phyloP scores from a whole-genome alignment of 345 rosid genomes.

The Ceriops decandra region DNA sequence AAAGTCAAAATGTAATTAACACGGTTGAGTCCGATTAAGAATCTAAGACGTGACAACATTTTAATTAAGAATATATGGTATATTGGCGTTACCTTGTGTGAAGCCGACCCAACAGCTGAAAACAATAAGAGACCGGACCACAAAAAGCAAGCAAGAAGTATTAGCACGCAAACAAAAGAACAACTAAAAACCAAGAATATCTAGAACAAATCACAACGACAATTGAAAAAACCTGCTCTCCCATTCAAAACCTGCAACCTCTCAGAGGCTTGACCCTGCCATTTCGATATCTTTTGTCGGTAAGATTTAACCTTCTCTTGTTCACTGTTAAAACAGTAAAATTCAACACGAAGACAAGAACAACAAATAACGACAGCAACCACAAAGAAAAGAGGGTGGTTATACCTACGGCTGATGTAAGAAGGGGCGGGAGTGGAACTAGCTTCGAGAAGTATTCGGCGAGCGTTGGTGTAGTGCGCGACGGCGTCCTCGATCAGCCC shows the following conservation, averaged over 20 bases:
- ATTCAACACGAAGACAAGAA: neutral
- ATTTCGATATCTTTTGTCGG: constrained; percentile 78
- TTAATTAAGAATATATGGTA: no score
- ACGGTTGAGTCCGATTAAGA: no score
- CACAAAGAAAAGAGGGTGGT: neutral
- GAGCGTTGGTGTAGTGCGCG: constrained; percentile 70
- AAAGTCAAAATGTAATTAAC: no score
- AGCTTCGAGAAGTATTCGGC: constrained; percentile 64
- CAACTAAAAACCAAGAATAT: constrained; percentile 6
- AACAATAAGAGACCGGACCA: no score
- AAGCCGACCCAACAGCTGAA: no score
- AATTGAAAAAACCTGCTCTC: constrained; percentile 48
- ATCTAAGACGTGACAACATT: no score
- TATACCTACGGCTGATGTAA: constrained; percentile 59
- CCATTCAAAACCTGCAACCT: constrained; percentile 62
- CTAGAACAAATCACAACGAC: neutral
- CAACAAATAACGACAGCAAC: neutral
- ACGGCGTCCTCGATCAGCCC: constrained; percentile 77
- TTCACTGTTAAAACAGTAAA: constrained; percentile 43
- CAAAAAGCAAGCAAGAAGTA: no score
- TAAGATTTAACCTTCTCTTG: constrained; percentile 75
- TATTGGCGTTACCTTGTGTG: no score
- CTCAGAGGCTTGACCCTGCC: constrained; percentile 87
- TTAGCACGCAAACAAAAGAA: neutral
- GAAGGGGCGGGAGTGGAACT: constrained; percentile 67